phyloP scores from a whole-genome alignment of 805 yeast genomes.

The Saturnispora diversa region DNA sequence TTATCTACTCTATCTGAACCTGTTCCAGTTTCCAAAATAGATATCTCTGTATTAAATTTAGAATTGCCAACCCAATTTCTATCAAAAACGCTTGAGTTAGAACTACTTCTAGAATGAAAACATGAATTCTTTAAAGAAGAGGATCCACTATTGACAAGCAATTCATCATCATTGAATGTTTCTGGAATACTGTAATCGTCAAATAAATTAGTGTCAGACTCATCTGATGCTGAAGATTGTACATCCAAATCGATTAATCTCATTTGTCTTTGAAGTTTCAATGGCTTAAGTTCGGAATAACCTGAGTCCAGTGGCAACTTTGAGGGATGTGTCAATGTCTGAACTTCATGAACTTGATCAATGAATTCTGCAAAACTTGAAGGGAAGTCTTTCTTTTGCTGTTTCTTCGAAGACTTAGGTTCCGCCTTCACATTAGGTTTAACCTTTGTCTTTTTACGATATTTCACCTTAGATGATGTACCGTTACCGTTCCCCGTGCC shows the following conservation, averaged over 20 bases:
- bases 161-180: constrained; percentile 11
- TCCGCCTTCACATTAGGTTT: not conserved
- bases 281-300: constrained; percentile 4
- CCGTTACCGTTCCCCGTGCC: not conserved
- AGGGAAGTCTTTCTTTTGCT: constrained; percentile 16
- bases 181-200: constrained; percentile 16
- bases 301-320: constrained; percentile 11
- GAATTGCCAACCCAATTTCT: constrained; percentile 3
- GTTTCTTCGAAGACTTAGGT: not conserved
- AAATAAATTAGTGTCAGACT: constrained; percentile 12
- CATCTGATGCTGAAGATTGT: constrained; percentile 12
- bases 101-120: constrained; percentile 2
- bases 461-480: not conserved
- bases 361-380: constrained; percentile 24
- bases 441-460: not conserved
- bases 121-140: not conserved
- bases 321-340: constrained; percentile 21
- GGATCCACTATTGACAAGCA: constrained; percentile 10
- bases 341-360: constrained; percentile 18
- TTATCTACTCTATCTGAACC: constrained; percentile 28
- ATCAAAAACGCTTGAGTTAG: constrained; percentile 16
- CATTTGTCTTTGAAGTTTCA: constrained; percentile 28
- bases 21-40: constrained; percentile 11
- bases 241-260: constrained; percentile 25
- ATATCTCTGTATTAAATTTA: constrained; percentile 1